Evolutionary conservation across 106 monocot species (phyloP).

Genomic region (Apostasia ramifera): DNA sequence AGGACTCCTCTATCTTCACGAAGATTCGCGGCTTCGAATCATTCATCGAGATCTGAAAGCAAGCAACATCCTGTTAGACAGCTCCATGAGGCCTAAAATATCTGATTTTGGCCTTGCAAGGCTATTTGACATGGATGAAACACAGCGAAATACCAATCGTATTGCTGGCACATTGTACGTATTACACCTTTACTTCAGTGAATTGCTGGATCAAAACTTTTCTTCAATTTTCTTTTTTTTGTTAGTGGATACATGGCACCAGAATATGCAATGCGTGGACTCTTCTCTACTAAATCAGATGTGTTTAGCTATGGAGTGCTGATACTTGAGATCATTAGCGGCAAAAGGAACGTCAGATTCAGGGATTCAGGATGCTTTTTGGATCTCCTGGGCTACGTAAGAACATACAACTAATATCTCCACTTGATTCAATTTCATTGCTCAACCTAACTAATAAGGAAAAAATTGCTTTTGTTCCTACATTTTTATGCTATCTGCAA

Average conservation of each 20-base stretch:
- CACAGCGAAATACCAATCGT: not conserved
- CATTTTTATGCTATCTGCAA: not conserved
- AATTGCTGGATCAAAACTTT: not conserved
- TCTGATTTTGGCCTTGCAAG: slow-evolving; percentile 1
- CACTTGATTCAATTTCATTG: too few species aligned
- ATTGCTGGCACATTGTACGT: slow-evolving; percentile 1
- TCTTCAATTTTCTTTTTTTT: not conserved
- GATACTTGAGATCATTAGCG: not conserved
- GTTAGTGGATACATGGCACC: not conserved
- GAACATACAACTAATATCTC: too few species aligned
- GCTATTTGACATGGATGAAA: not conserved
- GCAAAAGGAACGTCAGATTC: not conserved
- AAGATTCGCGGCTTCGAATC: slow-evolving; percentile 2
- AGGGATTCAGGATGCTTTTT: not conserved
- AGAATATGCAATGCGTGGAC: not conserved
- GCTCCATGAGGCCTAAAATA: slow-evolving; percentile 1
- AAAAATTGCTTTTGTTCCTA: not conserved
- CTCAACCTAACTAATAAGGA: not conserved
- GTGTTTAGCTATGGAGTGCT: slow-evolving; percentile 1
- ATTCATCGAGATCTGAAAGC: slow-evolving; percentile 4
- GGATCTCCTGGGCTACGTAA: too few species aligned
- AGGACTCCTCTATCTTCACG: slow-evolving; percentile 1
- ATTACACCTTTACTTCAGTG: not conserved
- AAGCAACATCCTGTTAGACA: slow-evolving; percentile 8
- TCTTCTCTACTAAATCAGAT: not conserved